These are phyloP conservation scores for Epichloe typhina DNA, from an alignment of 2,329 filamentous ascomycete genomes.

Conservation along the genomic window DNA sequence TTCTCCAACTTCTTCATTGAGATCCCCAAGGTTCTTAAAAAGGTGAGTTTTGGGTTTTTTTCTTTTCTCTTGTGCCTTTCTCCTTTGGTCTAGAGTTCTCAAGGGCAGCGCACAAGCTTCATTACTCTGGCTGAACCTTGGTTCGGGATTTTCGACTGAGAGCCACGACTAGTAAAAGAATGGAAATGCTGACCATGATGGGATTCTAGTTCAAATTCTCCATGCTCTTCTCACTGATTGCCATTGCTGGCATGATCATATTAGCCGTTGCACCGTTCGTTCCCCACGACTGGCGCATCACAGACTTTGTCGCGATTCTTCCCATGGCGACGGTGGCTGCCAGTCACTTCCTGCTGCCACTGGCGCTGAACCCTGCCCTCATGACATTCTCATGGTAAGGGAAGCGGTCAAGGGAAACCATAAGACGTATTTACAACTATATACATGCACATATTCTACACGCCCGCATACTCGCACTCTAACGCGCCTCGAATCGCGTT, in stretches of 20 bases:
- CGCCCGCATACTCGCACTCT: neutral
- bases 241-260: constrained; percentile 49
- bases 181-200: constrained; percentile 9
- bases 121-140: constrained; percentile 10
- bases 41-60: constrained; percentile 40
- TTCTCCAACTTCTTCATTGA: constrained; percentile 78
- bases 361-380: constrained; percentile 64
- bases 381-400: constrained; percentile 66
- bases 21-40: constrained; percentile 65
- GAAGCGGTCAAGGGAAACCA: neutral
- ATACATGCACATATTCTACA: neutral
- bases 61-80: constrained; percentile 6
- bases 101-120: too few species aligned
- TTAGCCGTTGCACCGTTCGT: constrained; percentile 51
- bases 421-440: neutral
- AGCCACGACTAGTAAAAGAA: neutral
- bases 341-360: constrained; percentile 57
- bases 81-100: too few species aligned
- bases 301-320: constrained; percentile 61
- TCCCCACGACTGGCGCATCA: constrained; percentile 52
- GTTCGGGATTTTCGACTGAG: neutral
- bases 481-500: neutral
- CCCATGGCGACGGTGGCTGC: constrained; percentile 60
- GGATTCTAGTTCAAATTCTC: constrained; percentile 52
- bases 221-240: constrained; percentile 46